A percentile compares a stretch with the other conserved stretches of the same genome.
Evolutionary conservation across 495 filamentous ascomycete genomes (phyloP).

Genomic region (Clohesyomyces aquaticus): DNA sequence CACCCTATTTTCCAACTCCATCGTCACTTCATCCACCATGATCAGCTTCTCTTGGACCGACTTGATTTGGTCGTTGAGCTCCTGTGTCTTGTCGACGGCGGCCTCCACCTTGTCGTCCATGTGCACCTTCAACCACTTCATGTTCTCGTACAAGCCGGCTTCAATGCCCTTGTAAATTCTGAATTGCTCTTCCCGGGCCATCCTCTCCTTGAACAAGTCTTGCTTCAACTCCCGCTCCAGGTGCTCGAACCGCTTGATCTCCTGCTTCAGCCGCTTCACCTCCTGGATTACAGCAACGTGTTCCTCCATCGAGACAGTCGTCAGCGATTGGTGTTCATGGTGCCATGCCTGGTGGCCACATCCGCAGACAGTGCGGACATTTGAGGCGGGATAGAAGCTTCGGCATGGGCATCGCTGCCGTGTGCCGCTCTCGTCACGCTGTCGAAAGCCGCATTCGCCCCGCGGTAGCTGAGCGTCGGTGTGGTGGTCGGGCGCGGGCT

Average conservation of each 20-base stretch:
- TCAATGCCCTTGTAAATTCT: conserved; percentile 30
- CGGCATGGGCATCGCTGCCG: conserved; percentile 46
- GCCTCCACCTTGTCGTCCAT: conserved; percentile 44
- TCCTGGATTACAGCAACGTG: conserved; percentile 35
- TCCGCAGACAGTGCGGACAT: conserved; percentile 43
- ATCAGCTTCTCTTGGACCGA: conserved; percentile 35
- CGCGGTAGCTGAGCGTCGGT: conserved; percentile 39
- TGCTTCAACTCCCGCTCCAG: conserved; percentile 39
- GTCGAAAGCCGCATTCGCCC: conserved; percentile 46
- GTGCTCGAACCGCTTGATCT: conserved; percentile 28
- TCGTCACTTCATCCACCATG: conserved; percentile 40
- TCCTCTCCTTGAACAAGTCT: conserved; percentile 30
- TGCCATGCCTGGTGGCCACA: conserved; percentile 49
- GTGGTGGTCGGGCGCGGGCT: conserved; percentile 25
- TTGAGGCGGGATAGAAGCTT: conserved; percentile 36
- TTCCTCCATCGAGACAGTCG: conserved; percentile 37
- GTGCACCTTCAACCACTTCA: conserved; percentile 35
- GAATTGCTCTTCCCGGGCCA: conserved; percentile 34
- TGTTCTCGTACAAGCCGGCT: conserved; percentile 38
- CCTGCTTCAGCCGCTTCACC: conserved; percentile 35
- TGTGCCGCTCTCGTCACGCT: conserved; percentile 26
- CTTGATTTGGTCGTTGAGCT: conserved; percentile 40
- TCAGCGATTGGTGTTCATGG: conserved; percentile 39
- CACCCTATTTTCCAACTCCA: conserved; percentile 41
- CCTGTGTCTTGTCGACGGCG: conserved; percentile 42